Evolutionary conservation across 1,284 basidiomycete species (phyloP).

Genomic region (Ustilago sp.): DNA sequence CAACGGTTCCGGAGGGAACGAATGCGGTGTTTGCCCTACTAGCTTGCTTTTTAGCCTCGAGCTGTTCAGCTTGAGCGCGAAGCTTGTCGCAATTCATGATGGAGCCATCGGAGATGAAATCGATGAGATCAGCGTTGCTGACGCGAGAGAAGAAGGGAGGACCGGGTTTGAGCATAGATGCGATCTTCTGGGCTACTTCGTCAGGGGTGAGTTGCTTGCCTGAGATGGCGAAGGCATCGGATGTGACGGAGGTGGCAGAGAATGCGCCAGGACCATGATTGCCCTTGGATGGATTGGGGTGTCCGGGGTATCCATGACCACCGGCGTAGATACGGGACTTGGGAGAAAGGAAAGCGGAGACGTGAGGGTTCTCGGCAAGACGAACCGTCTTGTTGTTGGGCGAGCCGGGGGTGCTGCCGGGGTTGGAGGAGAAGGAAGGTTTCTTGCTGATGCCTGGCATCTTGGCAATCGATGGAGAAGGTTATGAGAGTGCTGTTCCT

Average conservation of each 20-base stretch:
- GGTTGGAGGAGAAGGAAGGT: constrained; percentile 21
- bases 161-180: constrained; percentile 59
- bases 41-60: constrained; percentile 32
- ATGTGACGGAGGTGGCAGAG: constrained; percentile 15
- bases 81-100: constrained; percentile 61
- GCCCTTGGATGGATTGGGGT: constrained; percentile 14
- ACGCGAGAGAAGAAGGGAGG: constrained; percentile 62
- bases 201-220: constrained; percentile 52
- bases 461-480: not conserved
- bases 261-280: constrained; percentile 6
- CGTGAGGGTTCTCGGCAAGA: constrained; percentile 45
- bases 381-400: constrained; percentile 39
- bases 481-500: too few relatives aligned
- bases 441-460: constrained; percentile 43
- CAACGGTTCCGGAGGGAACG: constrained; percentile 39
- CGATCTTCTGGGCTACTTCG: constrained; percentile 60
- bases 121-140: constrained; percentile 57
- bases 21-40: constrained; percentile 24
- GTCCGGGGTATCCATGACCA: constrained; percentile 33
- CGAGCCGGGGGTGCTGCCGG: constrained; percentile 19
- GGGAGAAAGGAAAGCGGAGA: constrained; percentile 57
- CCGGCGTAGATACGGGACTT: constrained; percentile 54
- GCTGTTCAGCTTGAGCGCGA: constrained; percentile 15
- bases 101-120: constrained; percentile 46
- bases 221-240: constrained; percentile 26